phyloP scores from a whole-genome alignment of 108 stramenopile genomes.

The Fragilaria radians region DNA sequence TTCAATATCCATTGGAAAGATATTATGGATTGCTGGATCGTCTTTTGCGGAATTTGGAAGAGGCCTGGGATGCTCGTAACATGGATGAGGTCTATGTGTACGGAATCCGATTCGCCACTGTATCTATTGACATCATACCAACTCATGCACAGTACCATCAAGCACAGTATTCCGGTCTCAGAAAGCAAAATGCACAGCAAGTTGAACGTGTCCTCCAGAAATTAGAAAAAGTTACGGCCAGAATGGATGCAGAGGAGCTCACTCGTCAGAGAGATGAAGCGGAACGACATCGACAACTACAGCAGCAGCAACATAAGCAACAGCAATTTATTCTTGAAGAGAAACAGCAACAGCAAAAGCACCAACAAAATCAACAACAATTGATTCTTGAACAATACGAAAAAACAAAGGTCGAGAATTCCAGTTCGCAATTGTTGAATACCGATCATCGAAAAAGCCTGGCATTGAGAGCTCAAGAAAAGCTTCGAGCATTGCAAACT shows the following conservation, averaged over 20 bases:
- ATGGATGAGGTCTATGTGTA: constrained; percentile 61
- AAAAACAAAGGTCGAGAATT: too few relatives aligned
- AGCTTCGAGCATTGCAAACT: background rate
- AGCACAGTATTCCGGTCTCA: background rate
- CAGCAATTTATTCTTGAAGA: background rate
- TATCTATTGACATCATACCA: constrained; percentile 39
- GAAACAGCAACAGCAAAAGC: too few relatives aligned
- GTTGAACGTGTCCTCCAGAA: constrained; percentile 21
- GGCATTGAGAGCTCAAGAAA: too few relatives aligned
- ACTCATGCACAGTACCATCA: constrained; percentile 43
- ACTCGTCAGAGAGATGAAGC: background rate
- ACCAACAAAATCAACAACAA: too few relatives aligned
- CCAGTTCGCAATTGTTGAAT: too few relatives aligned
- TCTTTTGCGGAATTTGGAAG: constrained; percentile 42
- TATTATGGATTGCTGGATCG: constrained; percentile 51
- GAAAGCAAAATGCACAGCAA: constrained; percentile 15
- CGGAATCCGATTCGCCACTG: constrained; percentile 52
- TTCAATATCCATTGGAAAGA: constrained; percentile 33
- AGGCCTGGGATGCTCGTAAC: constrained; percentile 25
- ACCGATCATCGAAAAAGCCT: too few relatives aligned
- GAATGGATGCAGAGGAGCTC: constrained; percentile 28
- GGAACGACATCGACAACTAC: background rate
- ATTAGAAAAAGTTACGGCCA: constrained; percentile 22
- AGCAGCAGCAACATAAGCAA: background rate
- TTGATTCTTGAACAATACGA: too few relatives aligned